Evolutionary conservation across 2,329 filamentous ascomycete species (phyloP), one percentile per base, ranked within the genome.

Genomic region (Sordariomycetes sp.): DNA sequence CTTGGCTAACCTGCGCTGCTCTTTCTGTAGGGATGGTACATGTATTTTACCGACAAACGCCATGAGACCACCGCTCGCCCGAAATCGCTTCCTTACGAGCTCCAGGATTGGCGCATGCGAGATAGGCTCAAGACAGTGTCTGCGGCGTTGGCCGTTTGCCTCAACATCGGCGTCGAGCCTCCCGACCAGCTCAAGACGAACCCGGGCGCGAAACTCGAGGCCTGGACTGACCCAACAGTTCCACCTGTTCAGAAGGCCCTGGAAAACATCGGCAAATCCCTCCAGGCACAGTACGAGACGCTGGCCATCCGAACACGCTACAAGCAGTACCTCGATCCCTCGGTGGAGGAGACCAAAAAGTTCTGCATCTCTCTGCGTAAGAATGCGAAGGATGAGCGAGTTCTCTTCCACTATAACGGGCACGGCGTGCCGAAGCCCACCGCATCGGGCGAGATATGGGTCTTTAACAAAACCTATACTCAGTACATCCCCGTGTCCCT

Each of bases 31-130:
- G 95, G 90, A 64, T 99, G 96, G 84, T 97, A 96, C 77, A 97
- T 97, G 93, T 99, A 99, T 74, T 99, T 89, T 72, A 97, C 93
- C 62, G 94, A 99, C 72, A 97, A 97, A 73, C 87, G 93, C 57
- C 94, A 99, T 73, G 94, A 97, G 70, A 94, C 90, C 24, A 93
- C 90, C 40, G 94, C 91, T 24, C 90, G 92, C 64, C 90, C 91
- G 18, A 90, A 91, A 68, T 80, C 83, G 57, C 80, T 79, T 20
- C 71, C 75, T 28, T 82, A 82, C 64, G 78, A 84, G 62, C 75
- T 96, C 6, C 89, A 96, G 69, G 94, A 97, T 70, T 99, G 94
- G 94, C 88, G 94, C 60, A 97, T 97, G 89, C 87, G 91, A 64
- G 94, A 99, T 71, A 83, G 94, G 16, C 78, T 97, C 61, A 99